Evolutionary conservation across 768 basidiomycete genomes (phyloP), one percentile per base, ranked within the genome.

Genomic region (Exsudoporus frostii): DNA sequence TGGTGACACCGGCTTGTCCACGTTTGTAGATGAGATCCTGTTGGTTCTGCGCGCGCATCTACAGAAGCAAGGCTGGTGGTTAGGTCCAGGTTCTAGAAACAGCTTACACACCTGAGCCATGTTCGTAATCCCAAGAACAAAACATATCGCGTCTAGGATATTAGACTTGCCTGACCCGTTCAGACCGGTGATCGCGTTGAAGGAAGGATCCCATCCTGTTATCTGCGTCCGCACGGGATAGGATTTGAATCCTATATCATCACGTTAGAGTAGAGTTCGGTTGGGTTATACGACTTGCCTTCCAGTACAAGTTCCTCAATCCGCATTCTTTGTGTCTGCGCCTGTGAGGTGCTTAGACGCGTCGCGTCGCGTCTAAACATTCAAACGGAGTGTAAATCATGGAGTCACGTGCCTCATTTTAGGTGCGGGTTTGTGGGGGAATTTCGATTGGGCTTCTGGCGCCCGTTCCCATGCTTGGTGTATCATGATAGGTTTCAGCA

Each of bases 11-110:
- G 20, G 97, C 95, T 70, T 98, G 95, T 1, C 97, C 97, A 34
- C 97, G 89, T 71, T 99, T 99, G 81, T 99, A 99, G 51, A 99
- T 98, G 62, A 99, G 84, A 68, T 99, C 97, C 70, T 93, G 90
- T 65, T 97, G 90, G 73, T 98, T 98, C 58, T 88, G 80, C 15
- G 92, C 94, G 46, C 94, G 90, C 83, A 97, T 92, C 92, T 94
- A 59, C 22, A 30, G 27, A 24, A 37, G 36, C n/a, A 7, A 22
- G 22, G 29, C 3, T 3, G 5, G 33, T 14, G 15, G 27, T 33
- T 17, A 56, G 37, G 34, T 15, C 4, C 10, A 43, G 17, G 37
- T 15, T 5, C n/a, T 19, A 40, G 29, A 20, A 36, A 25, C 7
- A 29, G 5, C 3, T 34, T 53, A 7, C 82, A 50, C 57, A 91